phyloP scores from a whole-genome alignment of 106 monocot species.

The Dendrobium nobile region DNA sequence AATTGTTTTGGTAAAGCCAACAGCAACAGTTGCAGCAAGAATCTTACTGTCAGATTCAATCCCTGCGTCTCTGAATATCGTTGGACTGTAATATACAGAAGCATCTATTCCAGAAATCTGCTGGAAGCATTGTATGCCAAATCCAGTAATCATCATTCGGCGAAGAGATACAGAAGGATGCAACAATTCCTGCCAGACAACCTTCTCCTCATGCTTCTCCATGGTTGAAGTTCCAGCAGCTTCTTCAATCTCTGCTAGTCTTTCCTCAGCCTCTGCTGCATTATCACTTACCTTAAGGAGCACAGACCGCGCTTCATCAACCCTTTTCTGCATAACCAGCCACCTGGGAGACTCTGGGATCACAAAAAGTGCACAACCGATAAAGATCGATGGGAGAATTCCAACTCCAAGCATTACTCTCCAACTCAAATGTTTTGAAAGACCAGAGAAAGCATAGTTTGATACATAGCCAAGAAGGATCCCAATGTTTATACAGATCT shows the following conservation, averaged over 20 bases:
- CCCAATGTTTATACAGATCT: slow-evolving; percentile 90
- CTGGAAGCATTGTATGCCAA: slow-evolving; percentile 94
- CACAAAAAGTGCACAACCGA: slow-evolving; percentile 68
- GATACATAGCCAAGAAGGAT: slow-evolving; percentile 95
- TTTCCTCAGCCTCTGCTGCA: slow-evolving; percentile 51
- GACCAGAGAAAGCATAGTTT: slow-evolving; percentile 82
- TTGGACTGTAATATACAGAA: slow-evolving; percentile 90
- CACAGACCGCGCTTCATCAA: slow-evolving; percentile 66
- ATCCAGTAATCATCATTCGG: slow-evolving; percentile 75
- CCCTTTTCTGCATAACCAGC: slow-evolving; percentile 74
- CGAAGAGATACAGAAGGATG: slow-evolving; percentile 60
- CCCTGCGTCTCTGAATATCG: slow-evolving; percentile 84
- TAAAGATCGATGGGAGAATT: slow-evolving; percentile 79
- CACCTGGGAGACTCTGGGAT: slow-evolving; percentile 98
- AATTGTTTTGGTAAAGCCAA: slow-evolving; percentile 78
- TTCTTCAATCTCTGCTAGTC: slow-evolving; percentile 65
- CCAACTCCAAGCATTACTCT: slow-evolving; percentile 94
- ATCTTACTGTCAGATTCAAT: slow-evolving; percentile 44
- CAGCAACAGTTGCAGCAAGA: slow-evolving; percentile 92
- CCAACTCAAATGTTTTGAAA: slow-evolving; percentile 74
- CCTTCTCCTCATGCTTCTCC: slow-evolving; percentile 30
- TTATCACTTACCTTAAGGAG: slow-evolving; percentile 46
- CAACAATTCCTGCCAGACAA: slow-evolving; percentile 64
- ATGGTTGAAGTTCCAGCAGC: slow-evolving; percentile 30
- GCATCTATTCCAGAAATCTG: slow-evolving; percentile 95